Base-by-base conservation (phyloP, 2,329 filamentous ascomycete species). In the Cordyceps fumosorosea region DNA sequence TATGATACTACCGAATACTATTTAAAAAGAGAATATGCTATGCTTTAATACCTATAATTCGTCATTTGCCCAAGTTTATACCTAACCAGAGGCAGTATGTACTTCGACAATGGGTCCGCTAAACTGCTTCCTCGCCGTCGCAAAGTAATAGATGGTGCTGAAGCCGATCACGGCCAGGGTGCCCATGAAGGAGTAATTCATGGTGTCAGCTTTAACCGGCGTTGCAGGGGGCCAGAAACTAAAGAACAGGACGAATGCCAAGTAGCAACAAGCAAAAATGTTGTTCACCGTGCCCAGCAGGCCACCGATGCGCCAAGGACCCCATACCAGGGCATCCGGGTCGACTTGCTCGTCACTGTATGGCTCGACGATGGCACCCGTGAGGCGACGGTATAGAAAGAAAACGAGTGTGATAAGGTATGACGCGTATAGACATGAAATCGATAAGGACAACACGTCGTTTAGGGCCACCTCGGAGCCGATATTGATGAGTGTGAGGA, bases 161-260 rank as follows among this genome's bases (percentile, higher is more conserved):
- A 82, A 78, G 1, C 79, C 66, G 4, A 78, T 65, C 0, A 78
- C 73, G 0, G 68, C 71, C 0, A 73, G 76, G 12, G 77, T 80
- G 0, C 81, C 74, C 3, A 82, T 65, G 18, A 78, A 69, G 22
- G 74, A 78, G 65, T 77, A 83, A 67, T 83, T 83, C 75, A 80
- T 78, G 16, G 70, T 77, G 0, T 70, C 68, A 0, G 74, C 67
- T 18, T 5, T 12, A 0, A 69, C 73, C 1, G 56, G 62, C 24
- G 37, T 56, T n/a, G 64, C 66, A 2, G 75, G 74, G 1, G 74
- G 81, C 79, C 78, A 83, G 51, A 85, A 81, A 20, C 76, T 79
- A 75, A 81, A 86, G 69, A 86, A 85, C 12, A 82, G 76, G 1
- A 85, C 74, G 45, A 85, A 78, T 0, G 80, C 60, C 67, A 81